A percentile compares a stretch with the other conserved stretches of the same genome.
phyloP scores from a whole-genome alignment of 768 basidiomycete genomes.

The Phylloporus sp. region DNA sequence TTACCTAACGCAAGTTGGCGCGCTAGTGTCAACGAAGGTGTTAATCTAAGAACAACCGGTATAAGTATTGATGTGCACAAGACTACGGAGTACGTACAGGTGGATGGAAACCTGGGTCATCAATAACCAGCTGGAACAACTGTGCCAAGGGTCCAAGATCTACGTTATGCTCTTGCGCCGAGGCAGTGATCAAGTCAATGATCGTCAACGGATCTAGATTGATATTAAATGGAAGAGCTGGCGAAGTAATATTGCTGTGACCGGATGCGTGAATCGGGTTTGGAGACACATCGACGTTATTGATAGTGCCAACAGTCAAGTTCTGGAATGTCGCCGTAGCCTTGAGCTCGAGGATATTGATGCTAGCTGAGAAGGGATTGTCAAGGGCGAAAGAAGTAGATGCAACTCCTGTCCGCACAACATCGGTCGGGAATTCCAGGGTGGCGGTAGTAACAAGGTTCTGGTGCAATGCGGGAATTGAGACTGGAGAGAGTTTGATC shows the following conservation, averaged over 20 bases:
- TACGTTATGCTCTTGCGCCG: constrained; percentile 52
- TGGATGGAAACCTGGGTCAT: constrained; percentile 48
- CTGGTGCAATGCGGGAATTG: constrained; percentile 60
- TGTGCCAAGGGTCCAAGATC: constrained; percentile 56
- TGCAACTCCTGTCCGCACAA: constrained; percentile 58
- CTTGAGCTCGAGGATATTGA: constrained; percentile 55
- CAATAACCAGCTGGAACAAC: constrained; percentile 51
- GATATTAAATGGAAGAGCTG: constrained; percentile 54
- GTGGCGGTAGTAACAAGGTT: constrained; percentile 56
- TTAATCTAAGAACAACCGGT: constrained; percentile 39
- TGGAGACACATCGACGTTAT: constrained; percentile 49
- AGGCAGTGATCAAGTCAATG: constrained; percentile 49
- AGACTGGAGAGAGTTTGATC: constrained; percentile 56
- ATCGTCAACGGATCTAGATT: constrained; percentile 62
- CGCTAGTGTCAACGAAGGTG: constrained; percentile 48
- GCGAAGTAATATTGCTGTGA: constrained; percentile 56
- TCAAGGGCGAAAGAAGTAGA: constrained; percentile 52
- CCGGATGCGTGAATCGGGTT: constrained; percentile 58
- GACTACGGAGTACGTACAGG: constrained; percentile 35
- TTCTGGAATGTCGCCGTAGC: constrained; percentile 54
- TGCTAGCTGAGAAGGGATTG: constrained; percentile 71
- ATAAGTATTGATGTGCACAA: not conserved
- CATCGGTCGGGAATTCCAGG: constrained; percentile 58
- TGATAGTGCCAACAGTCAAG: constrained; percentile 56
- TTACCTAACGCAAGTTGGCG: constrained; percentile 59